Evolutionary conservation across 129 eudicot genomes (phyloP), one percentile per base, ranked within the genome.

Genomic region (Saposhnikovia divaricata): DNA sequence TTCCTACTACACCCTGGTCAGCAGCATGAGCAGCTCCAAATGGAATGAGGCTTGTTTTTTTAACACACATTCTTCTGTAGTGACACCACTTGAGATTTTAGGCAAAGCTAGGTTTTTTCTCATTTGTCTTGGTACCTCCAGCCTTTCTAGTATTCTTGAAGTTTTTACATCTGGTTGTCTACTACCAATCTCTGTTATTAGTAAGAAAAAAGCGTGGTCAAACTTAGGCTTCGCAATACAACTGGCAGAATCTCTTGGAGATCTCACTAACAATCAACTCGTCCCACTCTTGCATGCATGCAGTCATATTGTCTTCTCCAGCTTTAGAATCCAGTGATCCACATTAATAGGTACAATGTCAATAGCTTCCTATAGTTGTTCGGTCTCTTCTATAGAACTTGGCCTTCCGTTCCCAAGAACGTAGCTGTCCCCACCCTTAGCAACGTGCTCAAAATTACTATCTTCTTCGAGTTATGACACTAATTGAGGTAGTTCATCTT

Each of bases 381-480:
- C 59, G 46, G 79, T 42, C 34, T 82, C 86, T 40, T 81, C 72
- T 69, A 51, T 21, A 65, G 82, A 72, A 42, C 79, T 71, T 11
- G 91, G 88, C 34, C 87, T 76, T 86, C 87, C 90, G 45, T 82
- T 84, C 50, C 89, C 89, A 72, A 94, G n/a, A n/a, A n/a, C n/a
- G 75, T 73, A 93, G 84, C 61, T 88, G 88, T 59, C 91, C 96
- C 98, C 97, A 94, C 82, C 97, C 85, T 89, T 90, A 37, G 96
- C 77, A 82, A 86, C 83, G 43, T 81, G 75, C 12, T 84, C 85
- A 34, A 85, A 70, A 6, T 78, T 84, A 80, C 82, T 86, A 43
- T 84, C 86, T 72, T 44, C 85, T 76, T 61, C 87, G 51, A 71
- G 72, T 81, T 81, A 74, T 42, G 74, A 65, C 83, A 85, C 82